Evolutionary conservation across 2,329 filamentous ascomycete species (phyloP).

Genomic region (Diplocarpon rosae): DNA sequence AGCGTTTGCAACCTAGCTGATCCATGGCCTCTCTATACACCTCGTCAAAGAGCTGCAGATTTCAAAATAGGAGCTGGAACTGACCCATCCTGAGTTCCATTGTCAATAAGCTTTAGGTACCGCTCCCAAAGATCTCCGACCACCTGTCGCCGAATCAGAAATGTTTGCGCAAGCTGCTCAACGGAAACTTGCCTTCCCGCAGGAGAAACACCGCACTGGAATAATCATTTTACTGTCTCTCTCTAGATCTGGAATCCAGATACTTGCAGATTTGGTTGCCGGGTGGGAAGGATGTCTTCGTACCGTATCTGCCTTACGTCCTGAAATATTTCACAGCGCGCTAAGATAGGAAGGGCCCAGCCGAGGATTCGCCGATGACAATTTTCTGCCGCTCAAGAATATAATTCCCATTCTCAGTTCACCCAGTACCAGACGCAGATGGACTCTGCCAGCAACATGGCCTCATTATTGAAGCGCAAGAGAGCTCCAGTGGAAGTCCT

Average conservation of each 20-base stretch:
- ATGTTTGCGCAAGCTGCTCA: neutral
- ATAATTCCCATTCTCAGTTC: slow-evolving; percentile 2
- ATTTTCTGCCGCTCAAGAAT: slow-evolving; percentile 3
- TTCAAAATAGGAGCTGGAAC: slow-evolving; percentile 24
- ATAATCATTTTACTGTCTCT: slow-evolving; percentile 74
- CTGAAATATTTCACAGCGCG: neutral
- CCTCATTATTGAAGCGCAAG: slow-evolving; percentile 29
- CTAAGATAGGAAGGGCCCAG: slow-evolving; percentile 1
- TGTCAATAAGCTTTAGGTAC: slow-evolving; percentile 80
- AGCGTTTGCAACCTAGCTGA: slow-evolving; percentile 81
- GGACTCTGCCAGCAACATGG: slow-evolving; percentile 27
- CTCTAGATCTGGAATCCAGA: neutral
- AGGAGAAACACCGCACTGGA: slow-evolving; percentile 96
- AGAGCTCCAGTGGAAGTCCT: slow-evolving; percentile 24
- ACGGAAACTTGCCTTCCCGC: slow-evolving; percentile 70
- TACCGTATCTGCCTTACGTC: no score
- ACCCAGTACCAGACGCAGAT: slow-evolving; percentile 16
- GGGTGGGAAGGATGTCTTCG: no score
- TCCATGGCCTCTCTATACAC: slow-evolving; percentile 81
- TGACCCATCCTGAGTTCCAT: slow-evolving; percentile 64
- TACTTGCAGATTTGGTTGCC: no score
- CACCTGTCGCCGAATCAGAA: slow-evolving; percentile 47
- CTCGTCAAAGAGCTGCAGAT: slow-evolving; percentile 8
- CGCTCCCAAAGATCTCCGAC: slow-evolving; percentile 96
- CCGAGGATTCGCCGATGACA: neutral